phyloP scores from a whole-genome alignment of 1,139 yeast species.

The Casaregolazyma suthepensis region DNA sequence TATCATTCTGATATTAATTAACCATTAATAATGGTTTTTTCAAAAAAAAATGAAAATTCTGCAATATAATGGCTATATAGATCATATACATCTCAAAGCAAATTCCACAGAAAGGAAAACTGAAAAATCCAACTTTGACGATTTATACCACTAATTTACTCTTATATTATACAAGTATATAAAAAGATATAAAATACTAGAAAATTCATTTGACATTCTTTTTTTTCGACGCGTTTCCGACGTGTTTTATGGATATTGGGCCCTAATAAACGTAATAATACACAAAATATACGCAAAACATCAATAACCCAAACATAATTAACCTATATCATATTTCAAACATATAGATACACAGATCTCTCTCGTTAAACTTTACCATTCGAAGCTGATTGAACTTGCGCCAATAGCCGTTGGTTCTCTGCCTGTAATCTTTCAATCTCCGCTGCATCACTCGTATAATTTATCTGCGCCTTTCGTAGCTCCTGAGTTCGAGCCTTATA shows the following conservation, averaged over 20 bases:
- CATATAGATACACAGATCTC: neutral
- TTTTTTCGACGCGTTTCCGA: neutral
- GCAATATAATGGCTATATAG: neutral
- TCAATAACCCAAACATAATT: neutral
- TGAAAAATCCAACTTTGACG: neutral
- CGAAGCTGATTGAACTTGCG: neutral
- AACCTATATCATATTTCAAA: neutral
- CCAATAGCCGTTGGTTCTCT: constrained; percentile 18
- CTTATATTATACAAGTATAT: neutral
- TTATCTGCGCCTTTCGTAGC: constrained; percentile 33
- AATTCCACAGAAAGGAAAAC: neutral
- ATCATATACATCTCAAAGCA: neutral
- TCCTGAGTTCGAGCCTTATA: constrained; percentile 45
- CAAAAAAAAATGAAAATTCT: neutral
- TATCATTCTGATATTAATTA: no score
- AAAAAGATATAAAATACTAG: neutral
- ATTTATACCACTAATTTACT: neutral
- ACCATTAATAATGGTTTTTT: no score
- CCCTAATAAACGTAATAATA: no score
- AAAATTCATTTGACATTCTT: neutral
- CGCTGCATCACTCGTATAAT: constrained; percentile 22
- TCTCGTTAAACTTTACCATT: neutral
- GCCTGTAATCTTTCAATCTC: constrained; percentile 21
- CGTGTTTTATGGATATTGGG: no score
- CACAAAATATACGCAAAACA: neutral